Base-by-base conservation (phyloP, 2,329 filamentous ascomycete species). In the Monilinia polystroma region DNA sequence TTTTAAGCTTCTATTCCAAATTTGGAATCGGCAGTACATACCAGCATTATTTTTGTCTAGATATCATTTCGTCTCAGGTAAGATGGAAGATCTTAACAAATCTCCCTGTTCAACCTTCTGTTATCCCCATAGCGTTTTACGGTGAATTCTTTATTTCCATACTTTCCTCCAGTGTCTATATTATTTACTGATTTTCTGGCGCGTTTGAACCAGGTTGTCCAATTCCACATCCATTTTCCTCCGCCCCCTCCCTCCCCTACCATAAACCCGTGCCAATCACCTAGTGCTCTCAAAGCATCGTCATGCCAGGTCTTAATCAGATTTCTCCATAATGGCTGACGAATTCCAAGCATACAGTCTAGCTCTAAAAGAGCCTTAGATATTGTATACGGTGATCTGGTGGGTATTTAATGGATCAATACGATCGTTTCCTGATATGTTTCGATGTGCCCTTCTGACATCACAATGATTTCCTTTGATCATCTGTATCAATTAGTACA, bases 151-250 rank as follows among this genome's bases (percentile, higher is more conserved):
- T 14, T n/a, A 38, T 26, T 51, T 11, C n/a, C 29, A 51, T 60
- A 35, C 20, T 18, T 38, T 51, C 32, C 43, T 60, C 14, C 45
- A 51, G 45, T n/a, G 3, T 51, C 58, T 18, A 12, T 7, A 26
- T 23, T 12, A 6, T 26, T 35, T 29, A 38, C 20, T 18, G 49
- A 11, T 23, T 60, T 45, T 35, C 11, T 60, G 32, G 57, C 29
- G 16, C 35, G 49, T 35, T 2, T 35, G 4, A 47, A 35, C 43
- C 57, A 49, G 8, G 26, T 35, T 35, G 7, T 35, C 32, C 41
- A 59, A 35, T 26, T 59, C 57, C 5, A 35, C n/a, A 60, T 49
- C 57, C 45, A 49, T 26, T 18, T 12, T 38, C 57, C 45, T 60
- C 57, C 29, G 1, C 23, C 57, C 51, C 51, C 38, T 38, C 12